phyloP scores from a whole-genome alignment of 176 grass and related monocot species.

The Metroxylon sagu region DNA sequence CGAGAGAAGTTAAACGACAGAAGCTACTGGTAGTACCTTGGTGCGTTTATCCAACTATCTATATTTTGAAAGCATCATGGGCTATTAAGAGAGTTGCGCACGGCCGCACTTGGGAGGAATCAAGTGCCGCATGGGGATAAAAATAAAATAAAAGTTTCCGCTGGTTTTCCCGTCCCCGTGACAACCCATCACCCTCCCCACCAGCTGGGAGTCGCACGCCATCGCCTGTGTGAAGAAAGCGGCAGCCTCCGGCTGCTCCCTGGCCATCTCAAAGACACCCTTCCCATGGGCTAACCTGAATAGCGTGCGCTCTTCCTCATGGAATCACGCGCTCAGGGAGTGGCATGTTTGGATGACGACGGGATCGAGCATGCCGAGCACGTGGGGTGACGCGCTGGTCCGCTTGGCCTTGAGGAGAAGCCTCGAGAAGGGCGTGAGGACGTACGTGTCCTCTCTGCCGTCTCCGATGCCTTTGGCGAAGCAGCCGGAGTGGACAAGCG shows the following conservation, averaged over 20 bases:
- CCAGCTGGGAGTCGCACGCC: not conserved
- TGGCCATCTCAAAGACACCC: no score
- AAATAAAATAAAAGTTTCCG: no score
- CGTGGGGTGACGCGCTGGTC: not conserved
- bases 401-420: slow-evolving; percentile 3
- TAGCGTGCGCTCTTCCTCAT: not conserved
- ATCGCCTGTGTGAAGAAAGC: no score
- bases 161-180: no score
- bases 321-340: slow-evolving; percentile 8
- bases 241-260: no score
- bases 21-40: no score
- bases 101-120: no score
- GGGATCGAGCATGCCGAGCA: not conserved
- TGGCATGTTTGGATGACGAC: not conserved
- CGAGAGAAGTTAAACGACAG: no score
- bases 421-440: slow-evolving; percentile 3
- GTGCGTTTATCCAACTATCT: no score
- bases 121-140: no score
- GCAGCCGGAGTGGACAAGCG: slow-evolving; percentile 7
- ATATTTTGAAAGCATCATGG: no score
- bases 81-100: no score
- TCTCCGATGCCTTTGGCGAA: not conserved
- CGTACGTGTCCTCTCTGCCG: not conserved
- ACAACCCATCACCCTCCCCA: not conserved
- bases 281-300: slow-evolving; percentile 9